Evolutionary conservation across 78 protist genomes (phyloP), one percentile per base, ranked within the genome.

Genomic region (Paratrimastix pyriformis): DNA sequence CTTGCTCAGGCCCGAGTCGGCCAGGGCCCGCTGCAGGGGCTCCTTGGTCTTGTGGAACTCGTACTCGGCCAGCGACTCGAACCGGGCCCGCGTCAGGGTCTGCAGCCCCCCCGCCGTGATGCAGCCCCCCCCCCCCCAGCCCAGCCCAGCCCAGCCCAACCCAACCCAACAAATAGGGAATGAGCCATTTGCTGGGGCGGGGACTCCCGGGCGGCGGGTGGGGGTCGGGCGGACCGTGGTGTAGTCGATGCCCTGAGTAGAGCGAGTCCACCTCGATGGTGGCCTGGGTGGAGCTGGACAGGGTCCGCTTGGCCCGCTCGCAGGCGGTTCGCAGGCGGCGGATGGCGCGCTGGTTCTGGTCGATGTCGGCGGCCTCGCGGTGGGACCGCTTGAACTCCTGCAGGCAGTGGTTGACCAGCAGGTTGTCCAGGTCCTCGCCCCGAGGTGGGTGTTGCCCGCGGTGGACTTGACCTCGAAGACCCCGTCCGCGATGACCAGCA

Each of bases 381-480:
- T n/a, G n/a, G n/a, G n/a, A 87, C 44, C 82, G 8, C 75, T 82
- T 82, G 83, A 90, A 87, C 58, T 85, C 88, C 29, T 54, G 45
- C 11, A 84, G 59, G 58, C 90, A 85, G 87, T 91, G 84, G 52
- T 84, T 62, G 73, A 92, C 97, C 44, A 92, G 52, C 55, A 91
- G 87, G 71, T 73, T 26, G 80, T 91, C 94, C 57, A 91, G 74
- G 69, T 88, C 90, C 77, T 86, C 90, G 46, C 94, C 94, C 94
- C 94, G 39, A 90, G 82, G 55, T 87, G 93, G 9, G 91, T 88
- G 84, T 92, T 89, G 6, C 96, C 96, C 29, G 86, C 86, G 30
- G 93, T 90, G 54, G 99, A 74, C 85, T 89, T 88, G 84, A 95
- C 97, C 84, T 89, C 94, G 78, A 95, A 95, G 84, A 95, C 82